Percentiles rank a stretch among this genome's conserved stretches.
These are phyloP conservation scores for Microascus cirrosus DNA, from an alignment of 2,329 filamentous ascomycete species.

Conservation along the genomic window DNA sequence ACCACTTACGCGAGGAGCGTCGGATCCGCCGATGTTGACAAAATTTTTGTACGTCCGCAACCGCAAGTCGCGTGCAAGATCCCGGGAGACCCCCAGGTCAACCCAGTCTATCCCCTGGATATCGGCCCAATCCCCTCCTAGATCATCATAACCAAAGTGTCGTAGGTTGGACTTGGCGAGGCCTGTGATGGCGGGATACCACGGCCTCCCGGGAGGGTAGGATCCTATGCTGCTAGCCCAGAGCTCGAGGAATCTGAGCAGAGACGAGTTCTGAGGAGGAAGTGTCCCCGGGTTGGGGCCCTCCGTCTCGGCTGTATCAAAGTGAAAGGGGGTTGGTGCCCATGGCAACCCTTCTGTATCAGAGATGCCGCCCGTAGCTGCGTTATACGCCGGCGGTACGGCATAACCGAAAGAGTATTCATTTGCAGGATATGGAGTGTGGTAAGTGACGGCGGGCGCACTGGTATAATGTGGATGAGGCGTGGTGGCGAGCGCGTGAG, in stretches of 20 bases:
- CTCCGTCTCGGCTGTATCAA: slow-evolving; percentile 20
- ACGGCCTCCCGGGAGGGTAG: slow-evolving; percentile 11
- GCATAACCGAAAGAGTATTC: not conserved
- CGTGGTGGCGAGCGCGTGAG: not conserved
- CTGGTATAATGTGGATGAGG: not conserved
- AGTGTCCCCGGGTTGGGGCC: slow-evolving; percentile 25
- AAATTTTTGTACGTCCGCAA: slow-evolving; percentile 44
- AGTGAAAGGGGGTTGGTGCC: slow-evolving; percentile 13
- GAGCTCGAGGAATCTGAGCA: slow-evolving; percentile 36
- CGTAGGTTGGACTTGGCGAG: slow-evolving; percentile 6
- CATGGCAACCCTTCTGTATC: not conserved
- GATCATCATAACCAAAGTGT: slow-evolving; percentile 26
- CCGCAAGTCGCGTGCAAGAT: slow-evolving; percentile 35
- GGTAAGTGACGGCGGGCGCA: not conserved
- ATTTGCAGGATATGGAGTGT: not conserved
- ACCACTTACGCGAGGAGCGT: slow-evolving; percentile 34
- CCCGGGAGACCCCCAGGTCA: slow-evolving; percentile 36
- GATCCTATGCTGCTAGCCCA: slow-evolving; percentile 27
- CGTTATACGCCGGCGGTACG: not conserved
- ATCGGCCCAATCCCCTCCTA: slow-evolving; percentile 45
- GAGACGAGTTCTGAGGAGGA: slow-evolving; percentile 35
- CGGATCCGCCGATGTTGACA: slow-evolving; percentile 36
- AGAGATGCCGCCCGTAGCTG: not conserved
- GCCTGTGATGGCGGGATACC: not conserved
- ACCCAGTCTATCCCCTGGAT: slow-evolving; percentile 50